These are phyloP conservation scores for Pichia rugopelliculosa DNA, from an alignment of 805 yeast genomes.

Conservation along the genomic window DNA sequence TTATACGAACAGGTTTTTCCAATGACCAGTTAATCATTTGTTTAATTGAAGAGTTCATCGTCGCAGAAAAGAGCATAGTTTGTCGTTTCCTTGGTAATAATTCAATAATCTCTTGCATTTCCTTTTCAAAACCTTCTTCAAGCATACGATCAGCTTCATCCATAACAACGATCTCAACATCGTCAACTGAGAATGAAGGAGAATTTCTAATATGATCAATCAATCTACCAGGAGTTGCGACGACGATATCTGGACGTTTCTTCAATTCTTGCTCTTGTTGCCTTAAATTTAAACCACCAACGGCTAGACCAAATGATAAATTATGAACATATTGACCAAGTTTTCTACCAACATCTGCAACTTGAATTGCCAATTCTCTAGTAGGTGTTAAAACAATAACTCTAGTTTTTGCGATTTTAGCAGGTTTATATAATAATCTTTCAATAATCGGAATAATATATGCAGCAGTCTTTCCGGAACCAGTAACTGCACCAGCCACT, in stretches of 20 bases:
- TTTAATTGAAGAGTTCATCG: constrained; percentile 92
- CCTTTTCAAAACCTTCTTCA: constrained; percentile 97
- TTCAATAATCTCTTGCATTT: constrained; percentile 81
- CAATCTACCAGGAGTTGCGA: constrained; percentile 98
- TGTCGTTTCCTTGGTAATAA: constrained; percentile 88
- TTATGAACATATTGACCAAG: constrained; percentile 70
- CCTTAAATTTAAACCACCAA: constrained; percentile 93
- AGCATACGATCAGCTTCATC: constrained; percentile 99
- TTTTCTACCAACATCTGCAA: constrained; percentile 85
- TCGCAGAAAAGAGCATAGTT: constrained; percentile 91
- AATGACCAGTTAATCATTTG: constrained; percentile 81
- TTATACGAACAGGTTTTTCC: constrained; percentile 84
- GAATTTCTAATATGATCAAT: constrained; percentile 96
- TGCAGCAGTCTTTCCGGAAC: constrained; percentile 99
- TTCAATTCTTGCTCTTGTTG: constrained; percentile 94
- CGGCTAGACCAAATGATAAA: constrained; percentile 87
- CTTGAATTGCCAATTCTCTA: constrained; percentile 96
- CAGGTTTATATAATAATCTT: constrained; percentile 82
- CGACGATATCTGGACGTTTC: constrained; percentile 88
- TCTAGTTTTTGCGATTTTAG: constrained; percentile 78
- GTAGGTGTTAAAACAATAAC: constrained; percentile 92
- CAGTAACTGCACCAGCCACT: constrained; percentile 98
- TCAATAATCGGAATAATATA: constrained; percentile 94
- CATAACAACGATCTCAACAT: constrained; percentile 84
- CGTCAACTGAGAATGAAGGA: constrained; percentile 83